phyloP scores from a whole-genome alignment of 805 yeast species.

The Kodamaea neixiangensis region DNA sequence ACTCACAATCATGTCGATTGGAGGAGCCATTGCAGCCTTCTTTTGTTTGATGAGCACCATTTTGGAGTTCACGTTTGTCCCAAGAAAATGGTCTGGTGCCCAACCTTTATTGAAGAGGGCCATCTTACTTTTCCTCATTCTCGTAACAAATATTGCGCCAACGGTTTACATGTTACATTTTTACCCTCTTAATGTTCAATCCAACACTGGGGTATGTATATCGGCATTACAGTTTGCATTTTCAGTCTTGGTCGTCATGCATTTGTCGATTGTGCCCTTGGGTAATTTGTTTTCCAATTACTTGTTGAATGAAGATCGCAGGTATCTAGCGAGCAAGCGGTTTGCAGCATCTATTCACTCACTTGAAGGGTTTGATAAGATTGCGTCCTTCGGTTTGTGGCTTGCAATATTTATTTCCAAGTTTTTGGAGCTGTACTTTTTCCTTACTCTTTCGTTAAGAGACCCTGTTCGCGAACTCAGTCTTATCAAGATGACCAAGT shows the following conservation, averaged over 20 bases:
- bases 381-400: conserved; percentile 74
- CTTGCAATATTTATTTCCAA: conserved; percentile 65
- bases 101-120: conserved; percentile 56
- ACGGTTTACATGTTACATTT: conserved; percentile 49
- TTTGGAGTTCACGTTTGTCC: conserved; percentile 63
- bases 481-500: conserved; percentile 52
- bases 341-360: conserved; percentile 63
- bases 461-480: conserved; percentile 75
- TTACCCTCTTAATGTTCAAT: conserved; percentile 33
- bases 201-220: conserved; percentile 41
- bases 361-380: conserved; percentile 52
- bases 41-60: conserved; percentile 58
- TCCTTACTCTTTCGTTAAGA: conserved; percentile 66
- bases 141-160: conserved; percentile 52
- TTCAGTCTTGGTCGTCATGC: conserved; percentile 54
- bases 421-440: conserved; percentile 76
- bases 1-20: conserved; percentile 61
- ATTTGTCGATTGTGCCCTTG: conserved; percentile 64
- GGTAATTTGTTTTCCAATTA: conserved; percentile 51
- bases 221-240: conserved; percentile 58
- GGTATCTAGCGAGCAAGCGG: conserved; percentile 50
- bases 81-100: conserved; percentile 74
- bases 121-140: conserved; percentile 39
- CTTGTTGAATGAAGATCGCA: conserved; percentile 33
- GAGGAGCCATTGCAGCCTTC: conserved; percentile 60